These are phyloP conservation scores for Medicago ruthenica DNA, from an alignment of 306 rosid species.

Conservation along the genomic window DNA sequence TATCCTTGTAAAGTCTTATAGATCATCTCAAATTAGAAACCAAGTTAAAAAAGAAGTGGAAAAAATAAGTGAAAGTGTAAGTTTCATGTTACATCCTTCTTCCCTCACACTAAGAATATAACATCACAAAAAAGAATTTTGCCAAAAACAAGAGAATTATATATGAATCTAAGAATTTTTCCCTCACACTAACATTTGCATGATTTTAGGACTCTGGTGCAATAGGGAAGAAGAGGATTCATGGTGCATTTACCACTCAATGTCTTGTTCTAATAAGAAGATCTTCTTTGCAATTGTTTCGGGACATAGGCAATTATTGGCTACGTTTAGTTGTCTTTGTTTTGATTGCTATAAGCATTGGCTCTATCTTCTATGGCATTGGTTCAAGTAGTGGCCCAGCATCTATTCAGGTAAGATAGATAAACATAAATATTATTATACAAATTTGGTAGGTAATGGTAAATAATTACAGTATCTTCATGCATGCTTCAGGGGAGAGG, in stretches of 20 bases:
- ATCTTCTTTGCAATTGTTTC: slow-evolving; percentile 65
- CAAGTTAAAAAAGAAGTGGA: slow-evolving; percentile 49
- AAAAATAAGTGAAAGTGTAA: slow-evolving; percentile 53
- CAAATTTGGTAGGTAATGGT: slow-evolving; percentile 8
- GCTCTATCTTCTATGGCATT: slow-evolving; percentile 54
- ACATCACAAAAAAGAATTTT: background rate
- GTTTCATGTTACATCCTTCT: slow-evolving; percentile 29
- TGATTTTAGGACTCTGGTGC: slow-evolving; percentile 45
- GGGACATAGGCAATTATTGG: slow-evolving; percentile 79
- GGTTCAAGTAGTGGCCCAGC: slow-evolving; percentile 43
- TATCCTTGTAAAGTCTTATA: slow-evolving; percentile 50
- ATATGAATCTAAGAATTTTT: background rate
- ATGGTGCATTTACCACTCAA: slow-evolving; percentile 65
- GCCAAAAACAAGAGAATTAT: background rate
- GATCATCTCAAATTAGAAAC: slow-evolving; percentile 42
- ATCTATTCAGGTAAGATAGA: slow-evolving; percentile 47
- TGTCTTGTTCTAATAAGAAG: slow-evolving; percentile 65
- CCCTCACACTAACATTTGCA: slow-evolving; percentile 23
- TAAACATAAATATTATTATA: slow-evolving; percentile 9
- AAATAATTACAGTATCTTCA: slow-evolving; percentile 18
- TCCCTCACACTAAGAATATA: background rate
- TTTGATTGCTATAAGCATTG: slow-evolving; percentile 53
- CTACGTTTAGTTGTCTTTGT: slow-evolving; percentile 58
- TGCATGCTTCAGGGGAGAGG: slow-evolving; percentile 64
- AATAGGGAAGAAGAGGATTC: slow-evolving; percentile 49